phyloP scores from a whole-genome alignment of 805 yeast genomes.

The Saccharomyces paradoxus region DNA sequence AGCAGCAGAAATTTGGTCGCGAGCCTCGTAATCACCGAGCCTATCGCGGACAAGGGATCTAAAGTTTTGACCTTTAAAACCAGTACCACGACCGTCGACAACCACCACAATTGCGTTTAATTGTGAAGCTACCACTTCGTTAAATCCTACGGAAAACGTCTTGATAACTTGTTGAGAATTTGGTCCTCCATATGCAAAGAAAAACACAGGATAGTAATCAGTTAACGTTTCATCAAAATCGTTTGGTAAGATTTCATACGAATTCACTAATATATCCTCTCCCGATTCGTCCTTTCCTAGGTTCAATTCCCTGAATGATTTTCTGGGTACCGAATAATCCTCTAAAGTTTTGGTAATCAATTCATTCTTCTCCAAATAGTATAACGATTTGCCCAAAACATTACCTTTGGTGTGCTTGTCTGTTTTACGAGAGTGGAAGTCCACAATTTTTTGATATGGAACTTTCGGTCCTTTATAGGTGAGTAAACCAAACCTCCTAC shows the following conservation, averaged over 20 bases:
- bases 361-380: conserved; percentile 34
- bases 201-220: conserved; percentile 73
- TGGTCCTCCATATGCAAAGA: conserved; percentile 93
- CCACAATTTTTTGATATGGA: conserved; percentile 70
- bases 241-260: conserved; percentile 70
- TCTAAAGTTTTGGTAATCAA: conserved; percentile 33
- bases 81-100: conserved; percentile 96
- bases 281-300: conserved; percentile 43
- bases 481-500: conserved; percentile 62
- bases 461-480: conserved; percentile 71
- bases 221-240: conserved; percentile 45
- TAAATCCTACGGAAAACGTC: conserved; percentile 53
- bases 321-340: conserved; percentile 50
- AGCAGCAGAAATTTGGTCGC: conserved; percentile 84
- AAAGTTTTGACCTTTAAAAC: conserved; percentile 71
- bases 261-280: conserved; percentile 46
- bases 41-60: conserved; percentile 74
- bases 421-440: conserved; percentile 32
- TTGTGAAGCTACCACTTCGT: conserved; percentile 68
- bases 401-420: conserved; percentile 14
- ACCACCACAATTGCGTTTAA: conserved; percentile 81
- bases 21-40: conserved; percentile 73
- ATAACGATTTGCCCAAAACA: conserved; percentile 23
- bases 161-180: conserved; percentile 78
- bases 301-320: conserved; percentile 43